A percentile compares a stretch with the other conserved stretches of the same genome.
These are phyloP conservation scores for Xerocomellus dryophilus DNA, from an alignment of 768 basidiomycete genomes.

Conservation along the genomic window DNA sequence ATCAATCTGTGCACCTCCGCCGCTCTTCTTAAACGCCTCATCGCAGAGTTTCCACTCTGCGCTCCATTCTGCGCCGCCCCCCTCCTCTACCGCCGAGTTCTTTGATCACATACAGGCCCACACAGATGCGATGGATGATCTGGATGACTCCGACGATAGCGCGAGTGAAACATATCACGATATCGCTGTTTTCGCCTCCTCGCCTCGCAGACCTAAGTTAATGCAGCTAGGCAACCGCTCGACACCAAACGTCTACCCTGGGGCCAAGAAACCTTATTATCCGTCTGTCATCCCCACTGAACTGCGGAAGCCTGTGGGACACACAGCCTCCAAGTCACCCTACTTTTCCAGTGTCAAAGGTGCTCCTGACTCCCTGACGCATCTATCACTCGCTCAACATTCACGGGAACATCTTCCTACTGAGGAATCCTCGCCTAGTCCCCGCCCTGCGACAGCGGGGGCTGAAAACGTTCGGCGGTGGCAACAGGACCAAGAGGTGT, in stretches of 20 bases:
- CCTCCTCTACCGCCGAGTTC: conserved; percentile 66
- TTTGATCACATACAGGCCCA: conserved; percentile 72
- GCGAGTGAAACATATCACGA: conserved; percentile 40
- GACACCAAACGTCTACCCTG: conserved; percentile 56
- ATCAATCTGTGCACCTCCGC: conserved; percentile 13
- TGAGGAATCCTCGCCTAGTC: conserved; percentile 7
- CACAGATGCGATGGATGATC: conserved; percentile 69
- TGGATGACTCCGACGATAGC: conserved; percentile 56
- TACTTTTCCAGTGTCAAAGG: conserved; percentile 49
- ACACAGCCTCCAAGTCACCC: conserved; percentile 41
- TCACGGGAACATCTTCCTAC: conserved; percentile 40
- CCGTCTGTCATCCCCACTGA: conserved; percentile 35
- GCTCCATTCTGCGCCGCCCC: conserved; percentile 60
- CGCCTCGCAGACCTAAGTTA: conserved; percentile 39
- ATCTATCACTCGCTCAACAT: conserved; percentile 38
- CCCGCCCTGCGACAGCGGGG: conserved; percentile 16
- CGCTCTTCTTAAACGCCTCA: conserved; percentile 47
- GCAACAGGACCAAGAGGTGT: conserved; percentile 32
- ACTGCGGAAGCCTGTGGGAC: conserved; percentile 50
- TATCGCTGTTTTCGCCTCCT: conserved; percentile 26
- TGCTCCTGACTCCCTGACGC: conserved; percentile 29
- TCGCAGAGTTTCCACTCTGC: conserved; percentile 40
- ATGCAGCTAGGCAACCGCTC: conserved; percentile 71
- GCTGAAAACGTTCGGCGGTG: conserved; percentile 27
- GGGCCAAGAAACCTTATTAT: conserved; percentile 36